Evolutionary conservation across 2,329 filamentous ascomycete genomes (phyloP).

Genomic region (Fusarium praegraminearum): DNA sequence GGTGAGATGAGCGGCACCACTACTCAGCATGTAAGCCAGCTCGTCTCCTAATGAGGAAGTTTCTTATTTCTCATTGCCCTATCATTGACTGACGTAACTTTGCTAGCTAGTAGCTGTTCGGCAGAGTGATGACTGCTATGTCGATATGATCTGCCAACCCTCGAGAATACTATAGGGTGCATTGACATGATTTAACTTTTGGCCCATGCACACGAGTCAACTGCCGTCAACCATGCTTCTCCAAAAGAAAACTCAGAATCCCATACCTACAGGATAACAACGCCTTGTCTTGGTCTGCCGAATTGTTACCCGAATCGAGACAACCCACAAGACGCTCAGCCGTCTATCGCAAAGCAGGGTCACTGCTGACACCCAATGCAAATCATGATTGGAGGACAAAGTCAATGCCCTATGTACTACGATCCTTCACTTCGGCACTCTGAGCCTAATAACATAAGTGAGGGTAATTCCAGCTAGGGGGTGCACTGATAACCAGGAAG

Average conservation of each 20-base stretch:
- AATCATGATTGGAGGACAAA: slow-evolving; percentile 47
- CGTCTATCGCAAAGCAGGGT: slow-evolving; percentile 24
- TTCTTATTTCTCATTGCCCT: slow-evolving; percentile 7
- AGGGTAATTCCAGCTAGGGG: slow-evolving; percentile 1
- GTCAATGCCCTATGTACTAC: background rate
- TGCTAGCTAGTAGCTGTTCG: background rate
- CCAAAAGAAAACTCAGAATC: background rate
- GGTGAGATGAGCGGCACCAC: background rate
- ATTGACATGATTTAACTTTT: background rate
- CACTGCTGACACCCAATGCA: slow-evolving; percentile 1
- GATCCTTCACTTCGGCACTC: slow-evolving; percentile 17
- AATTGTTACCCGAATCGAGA: slow-evolving; percentile 33
- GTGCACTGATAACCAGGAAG: background rate
- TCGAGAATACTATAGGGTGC: background rate
- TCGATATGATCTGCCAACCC: background rate
- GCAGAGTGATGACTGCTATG: background rate
- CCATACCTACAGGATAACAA: background rate
- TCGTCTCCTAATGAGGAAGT: background rate
- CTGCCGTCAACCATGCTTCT: background rate
- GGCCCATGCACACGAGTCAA: background rate
- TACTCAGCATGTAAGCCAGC: slow-evolving; percentile 1
- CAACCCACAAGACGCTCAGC: slow-evolving; percentile 15
- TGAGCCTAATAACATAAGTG: slow-evolving; percentile 21
- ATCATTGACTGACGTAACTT: background rate
- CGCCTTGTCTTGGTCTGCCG: slow-evolving; percentile 12